These are phyloP conservation scores for Geotrichum klebahnii DNA, from an alignment of 1,139 yeast genomes.

Conservation along the genomic window DNA sequence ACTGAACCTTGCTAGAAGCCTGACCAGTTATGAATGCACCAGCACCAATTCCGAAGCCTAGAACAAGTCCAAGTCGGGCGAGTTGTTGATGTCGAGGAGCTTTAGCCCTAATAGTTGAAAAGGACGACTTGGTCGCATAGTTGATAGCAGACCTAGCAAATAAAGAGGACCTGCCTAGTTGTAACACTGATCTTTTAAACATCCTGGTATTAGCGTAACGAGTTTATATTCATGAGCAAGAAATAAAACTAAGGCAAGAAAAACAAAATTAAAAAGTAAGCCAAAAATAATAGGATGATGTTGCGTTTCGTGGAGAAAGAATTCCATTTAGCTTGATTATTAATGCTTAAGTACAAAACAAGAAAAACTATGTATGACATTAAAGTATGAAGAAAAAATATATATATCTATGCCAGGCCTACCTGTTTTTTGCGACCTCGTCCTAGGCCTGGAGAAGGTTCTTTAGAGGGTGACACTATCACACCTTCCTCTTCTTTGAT, in stretches of 20 bases:
- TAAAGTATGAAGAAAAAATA: background rate
- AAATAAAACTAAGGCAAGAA: background rate
- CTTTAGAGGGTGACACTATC: background rate
- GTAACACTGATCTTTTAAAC: background rate
- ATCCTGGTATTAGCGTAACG: background rate
- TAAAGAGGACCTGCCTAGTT: background rate
- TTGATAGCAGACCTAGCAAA: background rate
- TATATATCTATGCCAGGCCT: background rate
- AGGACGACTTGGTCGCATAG: background rate
- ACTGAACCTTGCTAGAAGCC: background rate
- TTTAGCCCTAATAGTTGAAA: background rate
- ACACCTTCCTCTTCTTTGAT: conserved; percentile 22
- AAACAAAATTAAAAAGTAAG: background rate
- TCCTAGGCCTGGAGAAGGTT: conserved; percentile 3
- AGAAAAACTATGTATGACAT: background rate
- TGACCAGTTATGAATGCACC: background rate
- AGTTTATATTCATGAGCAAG: background rate
- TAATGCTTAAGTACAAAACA: background rate
- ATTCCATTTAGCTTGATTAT: background rate
- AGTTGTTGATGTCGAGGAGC: background rate
- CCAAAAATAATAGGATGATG: background rate
- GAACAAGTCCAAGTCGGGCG: background rate
- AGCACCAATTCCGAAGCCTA: background rate
- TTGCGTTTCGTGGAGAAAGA: background rate
- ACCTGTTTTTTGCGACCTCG: conserved; percentile 8